Conservation (phyloP, 1,139 yeast species). For the Geotrichum aggregatum region DNA sequence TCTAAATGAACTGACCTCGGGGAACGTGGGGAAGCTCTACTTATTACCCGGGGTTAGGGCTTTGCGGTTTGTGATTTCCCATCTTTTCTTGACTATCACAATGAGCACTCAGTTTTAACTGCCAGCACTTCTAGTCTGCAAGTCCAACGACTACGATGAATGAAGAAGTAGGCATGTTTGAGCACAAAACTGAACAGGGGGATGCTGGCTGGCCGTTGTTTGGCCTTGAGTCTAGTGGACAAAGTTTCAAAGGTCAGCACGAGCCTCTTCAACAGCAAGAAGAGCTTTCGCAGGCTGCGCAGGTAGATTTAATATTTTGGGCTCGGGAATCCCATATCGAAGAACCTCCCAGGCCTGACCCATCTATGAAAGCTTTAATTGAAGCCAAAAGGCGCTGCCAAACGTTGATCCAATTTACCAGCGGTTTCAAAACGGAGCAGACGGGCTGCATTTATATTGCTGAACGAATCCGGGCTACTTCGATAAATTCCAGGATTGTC, state of each 20-base stretch:
- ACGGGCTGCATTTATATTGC: neutral
- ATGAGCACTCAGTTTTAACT: too few species aligned
- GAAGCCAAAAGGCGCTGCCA: neutral
- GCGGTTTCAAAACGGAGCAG: neutral
- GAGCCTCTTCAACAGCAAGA: neutral
- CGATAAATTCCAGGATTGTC: neutral
- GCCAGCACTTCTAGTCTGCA: too few species aligned
- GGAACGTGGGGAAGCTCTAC: too few species aligned
- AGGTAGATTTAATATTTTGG: neutral
- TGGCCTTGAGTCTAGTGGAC: too few species aligned
- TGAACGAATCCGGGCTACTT: neutral
- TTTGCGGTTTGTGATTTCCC: too few species aligned
- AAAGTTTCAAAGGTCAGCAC: neutral
- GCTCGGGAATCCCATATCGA: neutral
- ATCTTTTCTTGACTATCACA: too few species aligned
- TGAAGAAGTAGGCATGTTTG: too few species aligned
- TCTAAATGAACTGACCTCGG: too few species aligned
- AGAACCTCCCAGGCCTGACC: neutral
- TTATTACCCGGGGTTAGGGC: too few species aligned
- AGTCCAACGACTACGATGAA: too few species aligned
- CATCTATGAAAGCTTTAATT: neutral
- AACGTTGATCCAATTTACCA: neutral
- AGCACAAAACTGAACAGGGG: too few species aligned
- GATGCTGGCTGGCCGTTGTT: too few species aligned
- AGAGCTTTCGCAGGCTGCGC: neutral